phyloP scores from a whole-genome alignment of 2,329 filamentous ascomycete species.

The Sphaerulina populicola region DNA sequence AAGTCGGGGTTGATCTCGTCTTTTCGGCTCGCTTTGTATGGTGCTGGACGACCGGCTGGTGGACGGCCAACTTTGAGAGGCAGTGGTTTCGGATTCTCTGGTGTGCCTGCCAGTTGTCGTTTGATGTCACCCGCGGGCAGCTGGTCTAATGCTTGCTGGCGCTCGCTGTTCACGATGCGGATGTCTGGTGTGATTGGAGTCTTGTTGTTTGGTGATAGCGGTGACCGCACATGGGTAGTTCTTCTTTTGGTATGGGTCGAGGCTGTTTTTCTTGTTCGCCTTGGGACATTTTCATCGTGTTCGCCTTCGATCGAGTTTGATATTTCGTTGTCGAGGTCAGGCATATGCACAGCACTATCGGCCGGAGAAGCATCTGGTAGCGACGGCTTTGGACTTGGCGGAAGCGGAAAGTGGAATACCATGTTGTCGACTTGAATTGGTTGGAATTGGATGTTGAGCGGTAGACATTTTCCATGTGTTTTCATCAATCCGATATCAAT shows the following conservation, averaged over 20 bases:
- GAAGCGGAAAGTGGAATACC: conserved; percentile 11
- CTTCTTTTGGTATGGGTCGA: not conserved
- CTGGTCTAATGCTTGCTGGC: not conserved
- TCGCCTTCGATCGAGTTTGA: not conserved
- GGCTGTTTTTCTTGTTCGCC: no score
- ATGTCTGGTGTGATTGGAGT: not conserved
- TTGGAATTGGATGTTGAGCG: conserved; percentile 7
- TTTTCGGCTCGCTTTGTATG: not conserved
- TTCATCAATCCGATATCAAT: conserved; percentile 11
- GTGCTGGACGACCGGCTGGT: not conserved
- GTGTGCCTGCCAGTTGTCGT: not conserved
- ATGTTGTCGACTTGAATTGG: conserved; percentile 10
- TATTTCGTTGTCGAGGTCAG: not conserved
- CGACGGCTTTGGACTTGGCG: not conserved
- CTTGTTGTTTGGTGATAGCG: not conserved
- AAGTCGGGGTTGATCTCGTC: not conserved
- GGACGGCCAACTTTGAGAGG: not conserved
- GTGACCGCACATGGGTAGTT: not conserved
- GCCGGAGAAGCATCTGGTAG: not conserved
- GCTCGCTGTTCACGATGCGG: not conserved
- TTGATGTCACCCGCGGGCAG: not conserved
- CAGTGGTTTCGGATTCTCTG: not conserved
- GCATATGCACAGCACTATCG: not conserved
- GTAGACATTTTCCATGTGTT: conserved; percentile 10
- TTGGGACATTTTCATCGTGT: not conserved